Base-by-base conservation (phyloP, 2,329 filamentous ascomycete species). In the Blumeria graminis region DNA sequence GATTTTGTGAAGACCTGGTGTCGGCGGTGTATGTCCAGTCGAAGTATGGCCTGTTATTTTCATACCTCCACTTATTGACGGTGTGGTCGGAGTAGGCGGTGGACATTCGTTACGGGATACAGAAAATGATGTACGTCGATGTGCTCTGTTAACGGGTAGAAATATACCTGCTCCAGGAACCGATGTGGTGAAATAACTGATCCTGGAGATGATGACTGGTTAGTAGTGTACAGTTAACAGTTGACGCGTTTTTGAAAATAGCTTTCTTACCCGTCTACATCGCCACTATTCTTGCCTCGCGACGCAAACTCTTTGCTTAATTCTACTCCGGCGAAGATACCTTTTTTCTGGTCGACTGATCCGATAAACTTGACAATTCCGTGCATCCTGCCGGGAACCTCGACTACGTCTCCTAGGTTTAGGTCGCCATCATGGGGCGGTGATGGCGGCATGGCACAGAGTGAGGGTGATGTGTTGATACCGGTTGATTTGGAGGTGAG, bases 201-300 rank as follows among this genome's bases (percentile, higher is more conserved):
- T 66, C 57, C 79, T 82, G 65, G 39, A 60, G 28, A 33, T 1
- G 28, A 14, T 33, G 28, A 33, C 34, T 34, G 34, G 48, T 13
- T 18, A 33, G 34, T 32, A 55, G 18, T 45, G 9, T 45, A 55
- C 3, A 13, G 9, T 36, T 28, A 28, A 28, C 22, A 28, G 22
- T 28, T 28, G 22, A 28, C 22, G 22, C 38, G 57, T 46, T 53
- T 55, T 56, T 58, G 58, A 10, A 13, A 61, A 61, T 61, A 60
- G 65, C 46, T 62, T 59, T 68, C 78, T 69, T 75, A 90, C 86
- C 90, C 92, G 63, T 96, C 90, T 56, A 96, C 92, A 68, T 94
- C 89, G 60, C 92, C 92, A 64, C 78, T 93, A 66, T 98, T 98
- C 74, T 98, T 98, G 36, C 92, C 92, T 66, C 84, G 79, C 55